Evolutionary conservation across 371 early-diverging fungal genomes (phyloP).

Genomic region (Choanephora cucurbitarum): DNA sequence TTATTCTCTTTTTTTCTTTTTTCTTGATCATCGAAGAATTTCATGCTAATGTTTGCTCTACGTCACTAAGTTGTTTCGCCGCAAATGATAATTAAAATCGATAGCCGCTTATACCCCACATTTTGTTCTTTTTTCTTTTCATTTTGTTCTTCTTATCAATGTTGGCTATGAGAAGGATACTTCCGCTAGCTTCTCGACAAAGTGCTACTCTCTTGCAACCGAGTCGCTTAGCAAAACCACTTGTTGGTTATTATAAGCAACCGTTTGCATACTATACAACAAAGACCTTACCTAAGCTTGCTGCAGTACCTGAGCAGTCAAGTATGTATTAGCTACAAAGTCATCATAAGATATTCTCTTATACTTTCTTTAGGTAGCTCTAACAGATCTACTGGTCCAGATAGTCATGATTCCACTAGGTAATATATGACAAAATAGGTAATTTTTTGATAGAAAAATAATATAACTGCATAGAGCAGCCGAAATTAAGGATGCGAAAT

Average conservation of each 20-base stretch:
- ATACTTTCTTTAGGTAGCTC: conserved; percentile 9
- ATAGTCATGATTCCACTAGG: conserved; percentile 21
- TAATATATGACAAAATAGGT: neutral
- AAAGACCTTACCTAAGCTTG: conserved; percentile 6
- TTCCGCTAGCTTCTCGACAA: conserved; percentile 3
- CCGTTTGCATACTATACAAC: conserved; percentile 9
- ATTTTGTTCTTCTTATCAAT: neutral
- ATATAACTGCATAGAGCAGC: conserved; percentile 22
- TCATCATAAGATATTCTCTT: neutral
- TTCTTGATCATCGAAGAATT: too few species aligned
- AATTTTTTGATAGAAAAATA: neutral
- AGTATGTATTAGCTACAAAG: conserved; percentile 5
- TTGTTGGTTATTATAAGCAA: neutral
- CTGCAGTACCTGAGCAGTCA: conserved; percentile 25
- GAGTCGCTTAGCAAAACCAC: neutral
- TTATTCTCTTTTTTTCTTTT: too few species aligned
- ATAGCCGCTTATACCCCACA: conserved; percentile 2
- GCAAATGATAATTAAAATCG: neutral
- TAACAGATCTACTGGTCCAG: conserved; percentile 12
- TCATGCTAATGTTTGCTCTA: neutral
- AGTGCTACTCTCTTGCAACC: neutral
- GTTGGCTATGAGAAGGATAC: conserved; percentile 15
- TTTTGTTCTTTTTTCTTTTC: neutral
- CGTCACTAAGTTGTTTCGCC: neutral
- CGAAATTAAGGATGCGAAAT: conserved; percentile 68